These are phyloP conservation scores for Coemansia sp. DNA, from an alignment of 192 early-diverging fungal genomes.

Conservation along the genomic window DNA sequence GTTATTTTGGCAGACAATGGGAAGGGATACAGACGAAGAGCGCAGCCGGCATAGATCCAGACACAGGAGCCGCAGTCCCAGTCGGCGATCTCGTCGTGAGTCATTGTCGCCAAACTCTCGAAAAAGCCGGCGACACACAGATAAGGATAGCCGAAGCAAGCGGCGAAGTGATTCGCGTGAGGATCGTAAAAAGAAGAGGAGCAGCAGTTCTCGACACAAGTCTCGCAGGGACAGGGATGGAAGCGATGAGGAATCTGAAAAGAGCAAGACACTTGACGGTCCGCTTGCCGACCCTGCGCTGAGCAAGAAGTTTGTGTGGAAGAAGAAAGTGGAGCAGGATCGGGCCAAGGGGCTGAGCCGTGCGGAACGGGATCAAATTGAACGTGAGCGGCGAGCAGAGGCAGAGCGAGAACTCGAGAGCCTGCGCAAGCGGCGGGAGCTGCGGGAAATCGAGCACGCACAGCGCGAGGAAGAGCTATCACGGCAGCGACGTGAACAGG, in stretches of 20 bases:
- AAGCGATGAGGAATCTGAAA: background rate
- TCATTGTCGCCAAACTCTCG: background rate
- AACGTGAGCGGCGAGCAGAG: slow-evolving; percentile 59
- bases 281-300: slow-evolving; percentile 81
- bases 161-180: background rate
- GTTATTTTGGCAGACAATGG: background rate
- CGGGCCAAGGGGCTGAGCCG: slow-evolving; percentile 62
- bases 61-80: slow-evolving; percentile 1
- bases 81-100: background rate
- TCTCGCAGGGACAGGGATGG: background rate
- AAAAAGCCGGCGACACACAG: background rate
- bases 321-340: slow-evolving; percentile 88
- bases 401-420: slow-evolving; percentile 79
- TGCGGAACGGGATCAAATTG: slow-evolving; percentile 58
- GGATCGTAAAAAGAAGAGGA: slow-evolving; percentile 11
- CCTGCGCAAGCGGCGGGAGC: slow-evolving; percentile 72
- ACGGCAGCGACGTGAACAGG: slow-evolving; percentile 78
- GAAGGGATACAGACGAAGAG: background rate
- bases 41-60: background rate
- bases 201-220: slow-evolving; percentile 2
- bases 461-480: slow-evolving; percentile 78
- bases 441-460: slow-evolving; percentile 80
- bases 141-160: slow-evolving; percentile 6
- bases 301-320: slow-evolving; percentile 88
- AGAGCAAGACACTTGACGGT: slow-evolving; percentile 74